Evolutionary conservation across 1,284 basidiomycete species (phyloP).

Genomic region (Ganoderma resinaceum): DNA sequence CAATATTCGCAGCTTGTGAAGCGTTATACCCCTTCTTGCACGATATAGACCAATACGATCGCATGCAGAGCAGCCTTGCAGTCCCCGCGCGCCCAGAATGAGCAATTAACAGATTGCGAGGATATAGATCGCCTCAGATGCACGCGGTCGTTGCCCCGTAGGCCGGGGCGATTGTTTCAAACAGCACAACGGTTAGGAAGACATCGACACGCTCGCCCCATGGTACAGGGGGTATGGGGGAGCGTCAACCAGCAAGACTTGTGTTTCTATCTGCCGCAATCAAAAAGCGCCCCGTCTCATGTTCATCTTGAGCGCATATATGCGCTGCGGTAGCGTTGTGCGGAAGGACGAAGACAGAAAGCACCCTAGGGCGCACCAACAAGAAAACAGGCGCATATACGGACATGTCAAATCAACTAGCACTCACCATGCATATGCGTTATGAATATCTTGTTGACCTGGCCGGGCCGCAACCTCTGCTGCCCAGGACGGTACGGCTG

Average conservation of each 20-base stretch:
- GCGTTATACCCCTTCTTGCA: too few species aligned
- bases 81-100: too few species aligned
- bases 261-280: background rate
- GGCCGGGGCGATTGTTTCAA: background rate
- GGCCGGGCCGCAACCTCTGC: conserved; percentile 53
- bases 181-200: background rate
- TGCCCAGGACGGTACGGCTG: conserved; percentile 38
- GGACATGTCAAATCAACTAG: background rate
- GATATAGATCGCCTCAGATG: background rate
- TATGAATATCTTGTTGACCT: conserved; percentile 80
- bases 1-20: too few species aligned
- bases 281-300: background rate
- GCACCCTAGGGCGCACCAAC: too few species aligned
- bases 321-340: background rate
- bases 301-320: background rate
- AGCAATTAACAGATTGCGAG: too few species aligned
- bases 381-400: background rate
- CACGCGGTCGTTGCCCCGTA: too few species aligned
- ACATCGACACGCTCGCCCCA: background rate
- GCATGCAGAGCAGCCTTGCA: too few species aligned
- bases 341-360: background rate
- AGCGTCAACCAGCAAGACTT: background rate
- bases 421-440: conserved; percentile 86
- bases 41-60: too few species aligned
- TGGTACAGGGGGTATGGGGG: background rate